phyloP scores from a whole-genome alignment of 2,329 filamentous ascomycete genomes.

The Phialophora chinensis region DNA sequence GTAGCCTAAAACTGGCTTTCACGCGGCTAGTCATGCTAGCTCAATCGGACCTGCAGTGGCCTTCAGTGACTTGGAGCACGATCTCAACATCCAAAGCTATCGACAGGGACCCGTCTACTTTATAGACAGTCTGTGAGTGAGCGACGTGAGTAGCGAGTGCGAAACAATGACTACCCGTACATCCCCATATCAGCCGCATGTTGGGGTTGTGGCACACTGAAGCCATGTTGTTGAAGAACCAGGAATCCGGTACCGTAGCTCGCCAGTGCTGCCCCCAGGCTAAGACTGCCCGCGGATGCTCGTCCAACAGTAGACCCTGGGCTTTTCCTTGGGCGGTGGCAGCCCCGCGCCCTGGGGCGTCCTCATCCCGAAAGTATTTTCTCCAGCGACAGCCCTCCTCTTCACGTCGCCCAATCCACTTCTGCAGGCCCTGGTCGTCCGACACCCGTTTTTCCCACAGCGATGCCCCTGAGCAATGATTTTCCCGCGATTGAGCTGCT shows the following conservation, averaged over 20 bases:
- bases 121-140: neutral
- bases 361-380: neutral
- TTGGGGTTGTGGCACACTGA: neutral
- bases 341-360: conserved; percentile 10
- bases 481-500: conserved; percentile 24
- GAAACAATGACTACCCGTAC: neutral
- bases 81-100: neutral
- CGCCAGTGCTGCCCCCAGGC: conserved; percentile 3
- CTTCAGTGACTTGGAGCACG: conserved; percentile 1
- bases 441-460: conserved; percentile 3
- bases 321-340: neutral
- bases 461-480: conserved; percentile 35
- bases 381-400: neutral
- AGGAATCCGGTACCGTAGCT: neutral
- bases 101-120: neutral
- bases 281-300: conserved; percentile 4
- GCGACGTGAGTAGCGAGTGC: neutral
- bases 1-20: conserved; percentile 6
- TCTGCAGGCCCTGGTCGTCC: conserved; percentile 8
- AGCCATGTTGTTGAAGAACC: neutral
- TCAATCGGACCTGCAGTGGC: conserved; percentile 22
- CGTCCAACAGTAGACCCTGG: neutral
- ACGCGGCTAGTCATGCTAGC: neutral
- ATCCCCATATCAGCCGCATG: neutral
- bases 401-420: conserved; percentile 10